Evolutionary conservation across 495 filamentous ascomycete species (phyloP), one percentile per base, ranked within the genome.

Genomic region (Aspergillus egyptiacus): DNA sequence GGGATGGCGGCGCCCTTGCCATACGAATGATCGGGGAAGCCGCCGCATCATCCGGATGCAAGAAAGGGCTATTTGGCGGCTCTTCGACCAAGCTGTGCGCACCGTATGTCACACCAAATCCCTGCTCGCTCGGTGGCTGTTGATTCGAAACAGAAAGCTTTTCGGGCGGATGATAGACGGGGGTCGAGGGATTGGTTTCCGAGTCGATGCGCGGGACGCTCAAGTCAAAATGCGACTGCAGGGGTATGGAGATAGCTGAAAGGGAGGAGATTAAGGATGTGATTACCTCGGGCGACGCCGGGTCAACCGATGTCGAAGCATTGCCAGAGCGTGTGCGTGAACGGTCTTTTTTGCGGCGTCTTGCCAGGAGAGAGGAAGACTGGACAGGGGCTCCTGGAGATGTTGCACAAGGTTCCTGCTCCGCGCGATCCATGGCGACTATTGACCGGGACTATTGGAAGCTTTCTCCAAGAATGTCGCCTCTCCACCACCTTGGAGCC

Each of bases 251-350:
- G 53, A 97, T 94, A 61, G 84, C 80, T 15, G 88, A 89, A 14
- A 98, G 79, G 3, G 90, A 93, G 42, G 89, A 91, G 64, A 98
- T 95, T 42, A 98, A 75, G 31, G 86, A 89, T 41, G 87, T 91
- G 52, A 98, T 97, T 39, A 98, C 86, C 66, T 95, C 90, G 20
- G 93, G 89, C 11, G 90, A 93, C 2, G 87, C 84, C 36, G 88
- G 80, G 48, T 72, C 67, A 22, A 54, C 36, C 10, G 65, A 52
- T 33, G 22, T 44, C 4, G 56, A 43, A 17, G 61, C 55, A 49
- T 55, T 63, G 19, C 58, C 25, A 6, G 58, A 56, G 32, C 63
- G 63, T 14, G 59, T 56, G 48, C 65, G 71, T 43, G 58, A 52
- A 46, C 67, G 64, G 28, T 68, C 55, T 22, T 67, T 70, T 56